These are phyloP conservation scores for Withania somnifera DNA, from an alignment of 305 asterid genomes.

Conservation along the genomic window DNA sequence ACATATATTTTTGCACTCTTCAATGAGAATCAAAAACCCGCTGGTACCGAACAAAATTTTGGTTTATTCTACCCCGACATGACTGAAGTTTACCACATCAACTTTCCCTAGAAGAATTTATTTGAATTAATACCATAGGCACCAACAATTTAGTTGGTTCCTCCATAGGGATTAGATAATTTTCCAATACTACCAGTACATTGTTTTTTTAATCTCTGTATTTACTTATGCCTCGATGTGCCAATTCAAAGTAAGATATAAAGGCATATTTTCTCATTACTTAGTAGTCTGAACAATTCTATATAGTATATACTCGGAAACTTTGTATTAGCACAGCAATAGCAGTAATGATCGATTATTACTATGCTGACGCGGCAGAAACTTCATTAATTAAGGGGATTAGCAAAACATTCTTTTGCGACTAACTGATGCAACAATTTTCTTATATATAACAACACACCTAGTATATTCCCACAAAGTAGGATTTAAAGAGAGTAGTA, in stretches of 20 bases:
- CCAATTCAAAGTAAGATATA: not conserved
- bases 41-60: slow-evolving; percentile 20
- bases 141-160: not conserved
- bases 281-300: not conserved
- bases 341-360: too few species aligned
- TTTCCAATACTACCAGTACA: not conserved
- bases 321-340: too few species aligned
- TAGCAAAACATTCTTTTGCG: too few species aligned
- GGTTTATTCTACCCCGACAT: slow-evolving; percentile 18
- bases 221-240: not conserved
- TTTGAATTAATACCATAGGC: not conserved
- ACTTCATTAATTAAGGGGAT: too few species aligned
- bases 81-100: slow-evolving; percentile 27
- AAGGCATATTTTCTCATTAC: not conserved
- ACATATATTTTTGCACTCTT: slow-evolving; percentile 25
- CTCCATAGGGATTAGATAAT: not conserved
- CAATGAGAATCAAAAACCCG: slow-evolving; percentile 20
- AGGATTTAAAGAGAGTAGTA: too few species aligned
- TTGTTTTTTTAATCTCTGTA: not conserved
- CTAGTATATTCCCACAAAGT: too few species aligned
- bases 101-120: not conserved
- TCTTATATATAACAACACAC: too few species aligned
- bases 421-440: too few species aligned
- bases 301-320: too few species aligned
- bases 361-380: too few species aligned